A percentile compares a stretch with the other conserved stretches of the same genome.
Conservation (phyloP, 495 filamentous ascomycete genomes). For the Hyphodiscus hymeniophilus region DNA sequence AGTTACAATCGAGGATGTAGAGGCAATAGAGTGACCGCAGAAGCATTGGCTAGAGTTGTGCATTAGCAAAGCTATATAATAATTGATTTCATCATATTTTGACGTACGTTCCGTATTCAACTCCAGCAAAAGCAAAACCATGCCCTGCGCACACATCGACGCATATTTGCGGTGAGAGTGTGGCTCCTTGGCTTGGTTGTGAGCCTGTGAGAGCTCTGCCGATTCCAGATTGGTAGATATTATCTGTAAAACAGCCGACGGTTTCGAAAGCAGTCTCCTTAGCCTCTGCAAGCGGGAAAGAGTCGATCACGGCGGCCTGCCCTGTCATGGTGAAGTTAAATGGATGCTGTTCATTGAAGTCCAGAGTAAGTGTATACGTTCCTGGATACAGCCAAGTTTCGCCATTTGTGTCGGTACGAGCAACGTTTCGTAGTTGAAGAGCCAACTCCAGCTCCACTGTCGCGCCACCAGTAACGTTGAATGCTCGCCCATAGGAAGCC, state of each 20-base stretch:
- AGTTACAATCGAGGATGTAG: not conserved
- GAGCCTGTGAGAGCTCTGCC: not conserved
- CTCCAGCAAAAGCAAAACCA: not conserved
- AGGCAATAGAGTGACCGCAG: not conserved
- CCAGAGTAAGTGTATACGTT: slow-evolving; percentile 39
- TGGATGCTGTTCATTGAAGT: slow-evolving; percentile 9
- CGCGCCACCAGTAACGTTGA: slow-evolving; percentile 25
- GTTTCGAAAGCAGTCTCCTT: not conserved
- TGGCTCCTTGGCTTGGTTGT: not conserved
- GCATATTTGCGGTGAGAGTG: not conserved
- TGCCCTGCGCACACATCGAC: not conserved
- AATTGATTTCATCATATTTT: not conserved
- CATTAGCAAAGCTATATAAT: not conserved
- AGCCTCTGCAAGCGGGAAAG: not conserved
- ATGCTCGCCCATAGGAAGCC: slow-evolving; percentile 38
- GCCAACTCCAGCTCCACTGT: not conserved
- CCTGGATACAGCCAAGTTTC: slow-evolving; percentile 44
- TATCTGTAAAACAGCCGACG: not conserved
- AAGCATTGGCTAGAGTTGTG: not conserved
- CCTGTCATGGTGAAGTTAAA: not conserved
- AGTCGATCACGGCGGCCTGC: not conserved
- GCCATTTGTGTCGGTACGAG: slow-evolving; percentile 35
- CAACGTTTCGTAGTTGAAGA: slow-evolving; percentile 37
- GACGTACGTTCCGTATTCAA: not conserved
- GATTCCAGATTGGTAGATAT: not conserved